Conservation (phyloP, 495 filamentous ascomycete species). For the Xylaria flabelliformis region DNA sequence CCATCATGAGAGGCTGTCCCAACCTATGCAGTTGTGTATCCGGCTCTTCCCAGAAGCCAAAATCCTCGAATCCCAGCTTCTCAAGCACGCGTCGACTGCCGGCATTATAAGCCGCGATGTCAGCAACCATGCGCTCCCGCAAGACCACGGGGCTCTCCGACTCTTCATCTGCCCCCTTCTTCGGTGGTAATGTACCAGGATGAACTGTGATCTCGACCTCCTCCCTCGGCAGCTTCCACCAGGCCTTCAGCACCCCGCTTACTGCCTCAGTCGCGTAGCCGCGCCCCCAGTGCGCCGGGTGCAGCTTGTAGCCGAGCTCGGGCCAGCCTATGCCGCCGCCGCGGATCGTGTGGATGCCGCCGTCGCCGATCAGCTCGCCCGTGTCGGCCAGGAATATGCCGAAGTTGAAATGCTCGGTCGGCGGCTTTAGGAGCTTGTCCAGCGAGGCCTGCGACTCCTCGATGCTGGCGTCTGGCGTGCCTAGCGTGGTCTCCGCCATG, state of each 20-base stretch:
- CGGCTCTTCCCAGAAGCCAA: slow-evolving; percentile 28
- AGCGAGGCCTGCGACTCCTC: slow-evolving; percentile 42
- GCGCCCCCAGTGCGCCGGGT: slow-evolving; percentile 49
- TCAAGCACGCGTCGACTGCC: slow-evolving; percentile 22
- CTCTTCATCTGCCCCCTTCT: neutral
- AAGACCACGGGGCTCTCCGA: neutral
- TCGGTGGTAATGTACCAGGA: neutral
- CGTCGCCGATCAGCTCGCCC: slow-evolving; percentile 46
- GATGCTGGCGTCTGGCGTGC: slow-evolving; percentile 40
- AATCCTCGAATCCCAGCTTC: slow-evolving; percentile 26
- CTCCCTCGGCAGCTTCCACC: slow-evolving; percentile 45
- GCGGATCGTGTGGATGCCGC: slow-evolving; percentile 37
- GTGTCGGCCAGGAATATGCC: slow-evolving; percentile 46
- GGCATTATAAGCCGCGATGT: slow-evolving; percentile 23
- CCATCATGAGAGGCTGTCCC: slow-evolving; percentile 23
- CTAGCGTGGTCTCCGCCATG: slow-evolving; percentile 48
- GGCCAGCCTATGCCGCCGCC: slow-evolving; percentile 46
- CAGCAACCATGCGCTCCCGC: slow-evolving; percentile 12
- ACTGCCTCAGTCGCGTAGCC: slow-evolving; percentile 55
- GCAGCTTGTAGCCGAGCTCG: slow-evolving; percentile 58
- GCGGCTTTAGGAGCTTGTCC: slow-evolving; percentile 33
- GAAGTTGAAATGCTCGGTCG: slow-evolving; percentile 41
- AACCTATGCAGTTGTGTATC: slow-evolving; percentile 28
- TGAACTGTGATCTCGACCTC: slow-evolving; percentile 37
- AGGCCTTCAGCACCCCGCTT: slow-evolving; percentile 43